A percentile compares a stretch with the other conserved stretches of the same genome.
Conservation (phyloP, 352 stramenopile genomes). For the Phytopythium chamaehyphon region DNA sequence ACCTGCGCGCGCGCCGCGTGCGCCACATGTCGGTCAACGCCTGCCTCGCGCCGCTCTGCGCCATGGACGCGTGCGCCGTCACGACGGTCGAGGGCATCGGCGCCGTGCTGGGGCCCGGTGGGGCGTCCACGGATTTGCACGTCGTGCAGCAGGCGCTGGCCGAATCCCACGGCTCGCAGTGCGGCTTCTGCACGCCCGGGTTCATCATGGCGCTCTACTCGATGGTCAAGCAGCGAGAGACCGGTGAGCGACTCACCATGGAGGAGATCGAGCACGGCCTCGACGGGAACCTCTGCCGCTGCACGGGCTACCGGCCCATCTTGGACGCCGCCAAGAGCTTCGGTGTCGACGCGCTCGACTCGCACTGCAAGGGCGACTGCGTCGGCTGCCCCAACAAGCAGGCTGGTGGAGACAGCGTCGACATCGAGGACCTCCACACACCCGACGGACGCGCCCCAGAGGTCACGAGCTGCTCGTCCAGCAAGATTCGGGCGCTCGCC, state of each 20-base stretch:
- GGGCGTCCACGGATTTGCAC: constrained; percentile 50
- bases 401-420: constrained; percentile 28
- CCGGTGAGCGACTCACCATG: constrained; percentile 63
- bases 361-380: constrained; percentile 63
- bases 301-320: constrained; percentile 87
- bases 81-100: constrained; percentile 86
- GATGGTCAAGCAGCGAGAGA: constrained; percentile 77
- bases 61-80: constrained; percentile 78
- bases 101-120: constrained; percentile 17
- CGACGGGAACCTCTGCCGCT: constrained; percentile 96
- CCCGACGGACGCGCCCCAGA: constrained; percentile 22
- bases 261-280: constrained; percentile 92
- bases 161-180: constrained; percentile 93
- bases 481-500: constrained; percentile 57
- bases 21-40: constrained; percentile 83
- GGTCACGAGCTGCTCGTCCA: constrained; percentile 58
- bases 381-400: constrained; percentile 63
- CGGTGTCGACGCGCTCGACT: constrained; percentile 48
- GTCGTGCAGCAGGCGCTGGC: constrained; percentile 87
- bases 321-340: constrained; percentile 88
- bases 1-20: constrained; percentile 36
- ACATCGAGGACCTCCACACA: constrained; percentile 54
- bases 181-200: constrained; percentile 90
- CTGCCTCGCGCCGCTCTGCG: constrained; percentile 79
- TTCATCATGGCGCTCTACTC: constrained; percentile 86